Evolutionary conservation across 169 alveolate species (phyloP).

Genomic region (Cryptosporidium ryanae): DNA sequence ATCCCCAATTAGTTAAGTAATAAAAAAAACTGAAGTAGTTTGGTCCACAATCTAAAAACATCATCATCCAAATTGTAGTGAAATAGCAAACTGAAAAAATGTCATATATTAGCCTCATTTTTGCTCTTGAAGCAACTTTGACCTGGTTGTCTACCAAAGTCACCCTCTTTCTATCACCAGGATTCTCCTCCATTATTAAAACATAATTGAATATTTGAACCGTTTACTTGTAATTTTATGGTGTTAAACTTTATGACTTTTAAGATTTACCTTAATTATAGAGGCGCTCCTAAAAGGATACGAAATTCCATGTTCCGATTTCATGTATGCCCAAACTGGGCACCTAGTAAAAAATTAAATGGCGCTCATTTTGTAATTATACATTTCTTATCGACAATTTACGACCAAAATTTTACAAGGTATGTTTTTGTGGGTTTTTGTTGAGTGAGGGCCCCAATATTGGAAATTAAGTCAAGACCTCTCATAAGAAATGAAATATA

Average conservation of each 20-base stretch:
- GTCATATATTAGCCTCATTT: conserved; percentile 41
- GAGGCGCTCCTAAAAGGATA: background rate
- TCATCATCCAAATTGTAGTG: conserved; percentile 29
- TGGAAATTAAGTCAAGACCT: no score
- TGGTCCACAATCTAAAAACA: conserved; percentile 74
- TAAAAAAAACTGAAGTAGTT: conserved; percentile 60
- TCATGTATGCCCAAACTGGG: background rate
- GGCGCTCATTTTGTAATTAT: background rate
- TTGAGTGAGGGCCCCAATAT: no score
- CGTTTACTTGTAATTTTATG: conserved; percentile 6
- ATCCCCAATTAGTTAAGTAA: conserved; percentile 73
- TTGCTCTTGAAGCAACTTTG: conserved; percentile 9
- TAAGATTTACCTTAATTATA: background rate
- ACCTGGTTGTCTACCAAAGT: conserved; percentile 1
- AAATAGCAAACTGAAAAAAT: conserved; percentile 15
- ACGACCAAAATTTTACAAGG: no score
- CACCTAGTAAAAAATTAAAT: background rate
- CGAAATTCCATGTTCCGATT: conserved; percentile 11
- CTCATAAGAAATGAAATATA: no score
- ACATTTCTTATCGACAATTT: background rate
- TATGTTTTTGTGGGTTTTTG: no score
- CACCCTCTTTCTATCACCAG: background rate
- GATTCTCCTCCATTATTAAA: background rate
- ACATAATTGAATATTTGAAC: conserved; percentile 2
- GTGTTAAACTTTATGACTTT: conserved; percentile 33